Evolutionary conservation across 768 basidiomycete genomes (phyloP).

Genomic region (Thelephora ganbajun): DNA sequence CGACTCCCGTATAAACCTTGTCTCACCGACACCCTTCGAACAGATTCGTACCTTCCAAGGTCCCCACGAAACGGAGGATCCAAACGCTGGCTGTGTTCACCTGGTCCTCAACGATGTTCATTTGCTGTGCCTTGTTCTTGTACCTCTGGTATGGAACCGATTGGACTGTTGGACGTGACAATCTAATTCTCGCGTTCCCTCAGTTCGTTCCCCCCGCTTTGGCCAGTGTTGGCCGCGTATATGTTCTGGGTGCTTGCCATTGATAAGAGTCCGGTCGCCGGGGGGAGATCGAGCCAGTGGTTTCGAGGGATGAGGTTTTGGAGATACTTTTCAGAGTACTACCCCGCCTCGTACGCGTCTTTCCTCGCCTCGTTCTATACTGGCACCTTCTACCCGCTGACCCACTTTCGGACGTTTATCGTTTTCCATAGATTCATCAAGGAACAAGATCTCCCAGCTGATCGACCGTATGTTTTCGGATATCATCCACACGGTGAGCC

Average conservation of each 20-base stretch:
- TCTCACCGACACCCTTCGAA: neutral
- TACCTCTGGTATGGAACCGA: conserved; percentile 55
- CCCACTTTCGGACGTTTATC: neutral
- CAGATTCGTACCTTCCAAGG: conserved; percentile 76
- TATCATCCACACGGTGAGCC: conserved; percentile 90
- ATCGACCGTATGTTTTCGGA: conserved; percentile 91
- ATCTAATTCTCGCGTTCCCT: neutral
- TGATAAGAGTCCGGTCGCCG: conserved; percentile 61
- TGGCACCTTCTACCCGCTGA: neutral
- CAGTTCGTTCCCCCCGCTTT: conserved; percentile 80
- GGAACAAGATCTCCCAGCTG: conserved; percentile 81
- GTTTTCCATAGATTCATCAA: conserved; percentile 21
- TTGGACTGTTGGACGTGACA: neutral
- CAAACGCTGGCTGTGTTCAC: conserved; percentile 83
- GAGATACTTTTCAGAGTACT: conserved; percentile 87
- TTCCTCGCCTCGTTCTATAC: neutral
- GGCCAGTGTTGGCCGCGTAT: conserved; percentile 75
- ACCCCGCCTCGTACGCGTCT: conserved; percentile 69
- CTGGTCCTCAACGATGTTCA: conserved; percentile 75
- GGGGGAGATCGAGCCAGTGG: conserved; percentile 65
- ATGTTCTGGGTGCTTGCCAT: conserved; percentile 62
- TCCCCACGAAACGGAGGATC: conserved; percentile 73
- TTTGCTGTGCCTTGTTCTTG: conserved; percentile 54
- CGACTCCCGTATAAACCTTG: conserved; percentile 3
- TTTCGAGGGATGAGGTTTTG: conserved; percentile 59